Conservation (phyloP, 1,139 yeast species). For the Protomyces inundatus region DNA sequence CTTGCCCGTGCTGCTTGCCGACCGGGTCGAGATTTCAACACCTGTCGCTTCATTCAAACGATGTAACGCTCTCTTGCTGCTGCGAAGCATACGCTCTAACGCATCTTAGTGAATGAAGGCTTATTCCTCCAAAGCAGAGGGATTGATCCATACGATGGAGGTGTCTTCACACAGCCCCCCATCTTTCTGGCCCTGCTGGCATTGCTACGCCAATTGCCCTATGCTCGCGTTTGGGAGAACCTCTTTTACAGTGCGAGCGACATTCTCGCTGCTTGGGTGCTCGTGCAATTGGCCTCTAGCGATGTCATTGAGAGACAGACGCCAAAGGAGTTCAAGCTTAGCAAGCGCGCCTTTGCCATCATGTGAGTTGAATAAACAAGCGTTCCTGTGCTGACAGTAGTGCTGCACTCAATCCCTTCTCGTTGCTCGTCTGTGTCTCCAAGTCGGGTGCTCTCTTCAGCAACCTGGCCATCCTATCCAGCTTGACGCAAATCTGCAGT, state of each 20-base stretch:
- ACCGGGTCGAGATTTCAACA: conserved; percentile 70
- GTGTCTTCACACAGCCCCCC: conserved; percentile 64
- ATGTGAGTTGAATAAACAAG: conserved; percentile 33
- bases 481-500: conserved; percentile 48
- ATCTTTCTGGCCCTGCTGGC: conserved; percentile 27
- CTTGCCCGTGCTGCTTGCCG: conserved; percentile 7
- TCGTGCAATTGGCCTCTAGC: conserved; percentile 46
- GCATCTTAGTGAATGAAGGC: conserved; percentile 62
- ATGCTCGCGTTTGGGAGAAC: conserved; percentile 35
- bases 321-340: conserved; percentile 24
- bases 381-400: conserved; percentile 45
- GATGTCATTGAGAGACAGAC: conserved; percentile 35
- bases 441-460: conserved; percentile 63
- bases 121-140: conserved; percentile 58
- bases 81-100: conserved; percentile 33
- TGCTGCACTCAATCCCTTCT: conserved; percentile 75
- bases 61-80: conserved; percentile 29
- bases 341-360: not conserved
- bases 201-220: conserved; percentile 34
- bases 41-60: conserved; percentile 63
- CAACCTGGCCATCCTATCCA: conserved; percentile 51
- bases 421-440: conserved; percentile 60
- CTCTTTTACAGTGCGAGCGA: conserved; percentile 45
- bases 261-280: conserved; percentile 41
- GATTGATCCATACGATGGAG: conserved; percentile 72